phyloP scores from a whole-genome alignment of 257 asterid genomes.

The Solanum sitiens region DNA sequence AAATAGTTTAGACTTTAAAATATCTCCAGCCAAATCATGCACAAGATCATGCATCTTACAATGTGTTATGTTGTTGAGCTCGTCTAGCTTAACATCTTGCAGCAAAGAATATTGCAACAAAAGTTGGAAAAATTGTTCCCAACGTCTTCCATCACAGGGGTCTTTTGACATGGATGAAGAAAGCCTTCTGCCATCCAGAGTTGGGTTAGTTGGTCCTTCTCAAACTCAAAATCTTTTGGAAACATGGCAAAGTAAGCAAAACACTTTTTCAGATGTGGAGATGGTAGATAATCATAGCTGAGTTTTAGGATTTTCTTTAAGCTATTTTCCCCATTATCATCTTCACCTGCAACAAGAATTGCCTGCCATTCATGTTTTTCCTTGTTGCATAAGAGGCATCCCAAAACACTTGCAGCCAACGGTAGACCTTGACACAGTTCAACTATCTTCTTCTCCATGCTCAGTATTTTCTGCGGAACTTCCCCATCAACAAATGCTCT shows the following conservation, averaged over 20 bases:
- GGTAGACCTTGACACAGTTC: constrained; percentile 1
- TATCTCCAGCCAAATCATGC: constrained; percentile 11
- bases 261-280: constrained; percentile 6
- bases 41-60: constrained; percentile 27
- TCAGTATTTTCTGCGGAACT: not conserved
- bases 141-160: constrained; percentile 6
- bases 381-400: not conserved
- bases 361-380: not conserved
- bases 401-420: constrained; percentile 5
- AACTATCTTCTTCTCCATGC: not conserved
- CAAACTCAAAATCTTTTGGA: constrained; percentile 5
- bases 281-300: constrained; percentile 12
- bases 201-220: constrained; percentile 7
- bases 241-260: constrained; percentile 13
- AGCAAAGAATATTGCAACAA: constrained; percentile 8
- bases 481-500: not conserved
- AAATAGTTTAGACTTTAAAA: not conserved
- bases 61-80: not conserved
- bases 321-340: not conserved
- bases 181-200: constrained; percentile 21
- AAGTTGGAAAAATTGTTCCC: not conserved
- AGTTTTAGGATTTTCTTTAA: constrained; percentile 2
- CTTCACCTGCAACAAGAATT: not conserved
- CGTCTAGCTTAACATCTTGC: not conserved
- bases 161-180: not conserved